Evolutionary conservation across 257 asterid species (phyloP), one percentile per base, ranked within the genome.

Genomic region (Rehmannia glutinosa): DNA sequence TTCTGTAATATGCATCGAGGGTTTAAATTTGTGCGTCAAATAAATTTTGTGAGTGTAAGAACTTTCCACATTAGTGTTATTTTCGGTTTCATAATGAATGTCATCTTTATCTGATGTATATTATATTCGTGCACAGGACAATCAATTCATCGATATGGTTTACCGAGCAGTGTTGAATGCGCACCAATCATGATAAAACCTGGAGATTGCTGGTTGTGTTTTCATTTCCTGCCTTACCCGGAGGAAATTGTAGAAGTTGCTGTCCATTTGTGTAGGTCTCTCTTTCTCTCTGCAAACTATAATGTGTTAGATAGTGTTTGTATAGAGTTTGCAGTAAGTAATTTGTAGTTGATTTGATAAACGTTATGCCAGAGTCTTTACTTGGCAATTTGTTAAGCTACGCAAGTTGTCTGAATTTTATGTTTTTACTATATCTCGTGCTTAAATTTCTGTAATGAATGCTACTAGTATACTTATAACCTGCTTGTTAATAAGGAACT

Each of bases 91-190:
- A 4, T 19, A 47, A 16, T 65, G 57, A 36, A 46, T 49, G 19
- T 50, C 30, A 43, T 59, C 7, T 33, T 54, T 58, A 21, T 27
- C 11, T 54, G 30, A 33, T 53, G 60, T 10, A 24, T 36, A 19
- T 54, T 64, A 39, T 56, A 28, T 79, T 59, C 60, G 41, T 35
- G 25, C 2, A 56, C 56, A 92, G 98, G 97, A 92, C 55, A 74
- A 87, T 71, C 96, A 86, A 76, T 92, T 92, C 75, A 80, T 92
- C 27, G 97, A 89, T 82, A 81, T 89, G 92, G 85, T 87, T 46
- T 83, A 84, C 74, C 82, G 81, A 69, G 96, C 98, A 21, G 51
- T 92, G 82, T 67, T 81, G 81, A 87, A 84, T 73, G 89, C 86
- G 5, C 91, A 84, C 69, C 91, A 89, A 33, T 78, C 87, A 20